Percentiles rank a stretch among this genome's conserved stretches.
Evolutionary conservation across 768 basidiomycete species (phyloP).

Genomic region (Calocybe indica): DNA sequence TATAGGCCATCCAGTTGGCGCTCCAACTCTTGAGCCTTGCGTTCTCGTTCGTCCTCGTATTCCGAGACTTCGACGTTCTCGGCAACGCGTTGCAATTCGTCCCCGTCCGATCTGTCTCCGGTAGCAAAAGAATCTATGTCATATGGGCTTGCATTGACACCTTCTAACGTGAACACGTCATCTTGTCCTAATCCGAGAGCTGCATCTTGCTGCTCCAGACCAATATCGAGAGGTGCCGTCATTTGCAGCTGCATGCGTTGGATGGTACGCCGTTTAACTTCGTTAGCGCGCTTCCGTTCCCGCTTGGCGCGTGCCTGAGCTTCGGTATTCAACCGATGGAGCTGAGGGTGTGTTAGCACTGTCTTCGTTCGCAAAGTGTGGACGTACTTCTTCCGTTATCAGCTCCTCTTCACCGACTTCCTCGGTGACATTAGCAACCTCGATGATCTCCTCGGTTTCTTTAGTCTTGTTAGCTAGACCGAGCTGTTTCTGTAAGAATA

Average conservation of each 20-base stretch:
- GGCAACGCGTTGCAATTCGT: constrained; percentile 32
- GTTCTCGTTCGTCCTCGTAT: constrained; percentile 66
- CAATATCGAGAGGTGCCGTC: constrained; percentile 96
- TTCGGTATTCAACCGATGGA: constrained; percentile 79
- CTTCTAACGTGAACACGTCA: constrained; percentile 83
- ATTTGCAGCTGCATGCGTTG: constrained; percentile 96
- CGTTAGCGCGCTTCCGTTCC: constrained; percentile 81
- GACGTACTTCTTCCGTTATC: constrained; percentile 78
- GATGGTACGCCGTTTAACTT: constrained; percentile 80
- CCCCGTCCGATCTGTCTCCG: constrained; percentile 25
- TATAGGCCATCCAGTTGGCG: constrained; percentile 87
- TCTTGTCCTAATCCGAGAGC: constrained; percentile 70
- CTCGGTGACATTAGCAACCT: constrained; percentile 59
- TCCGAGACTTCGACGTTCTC: constrained; percentile 41
- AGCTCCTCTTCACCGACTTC: constrained; percentile 83
- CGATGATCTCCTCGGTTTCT: constrained; percentile 68
- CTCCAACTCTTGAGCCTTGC: constrained; percentile 60
- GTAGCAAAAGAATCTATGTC: constrained; percentile 25
- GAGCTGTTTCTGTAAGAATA: constrained; percentile 36
- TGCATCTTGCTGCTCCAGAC: constrained; percentile 76
- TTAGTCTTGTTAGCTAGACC: constrained; percentile 81
- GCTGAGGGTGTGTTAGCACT: constrained; percentile 35
- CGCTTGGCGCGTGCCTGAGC: constrained; percentile 68
- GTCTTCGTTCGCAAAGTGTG: not conserved
- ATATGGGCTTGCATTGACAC: constrained; percentile 32